Conservation (phyloP, 2,329 filamentous ascomycete genomes). For the Teratosphaeria zuluensis region DNA sequence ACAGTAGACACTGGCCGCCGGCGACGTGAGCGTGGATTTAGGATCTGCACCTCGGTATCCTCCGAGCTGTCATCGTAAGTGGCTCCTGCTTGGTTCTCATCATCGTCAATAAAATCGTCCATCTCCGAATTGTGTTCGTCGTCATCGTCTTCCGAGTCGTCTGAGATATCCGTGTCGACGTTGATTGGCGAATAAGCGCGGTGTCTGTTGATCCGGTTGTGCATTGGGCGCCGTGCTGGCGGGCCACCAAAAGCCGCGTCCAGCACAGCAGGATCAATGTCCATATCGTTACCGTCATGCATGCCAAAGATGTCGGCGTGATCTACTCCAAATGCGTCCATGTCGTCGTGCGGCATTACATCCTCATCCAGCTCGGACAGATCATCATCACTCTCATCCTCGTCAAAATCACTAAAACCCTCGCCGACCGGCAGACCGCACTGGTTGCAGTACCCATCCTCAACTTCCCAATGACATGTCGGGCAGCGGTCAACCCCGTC, state of each 20-base stretch:
- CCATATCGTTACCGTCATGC: conserved; percentile 3
- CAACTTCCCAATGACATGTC: conserved; percentile 52
- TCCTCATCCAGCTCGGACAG: conserved; percentile 10
- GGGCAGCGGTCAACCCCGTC: conserved; percentile 56
- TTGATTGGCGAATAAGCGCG: background rate
- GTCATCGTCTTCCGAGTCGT: conserved; percentile 6
- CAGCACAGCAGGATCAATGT: conserved; percentile 2
- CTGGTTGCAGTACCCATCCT: conserved; percentile 47
- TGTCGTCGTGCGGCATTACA: conserved; percentile 9
- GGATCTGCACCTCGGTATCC: conserved; percentile 4
- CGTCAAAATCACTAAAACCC: conserved; percentile 34
- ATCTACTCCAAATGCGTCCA: conserved; percentile 7
- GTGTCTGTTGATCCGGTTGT: background rate
- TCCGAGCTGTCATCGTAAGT: conserved; percentile 1
- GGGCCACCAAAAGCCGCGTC: conserved; percentile 1
- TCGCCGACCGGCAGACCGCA: conserved; percentile 45
- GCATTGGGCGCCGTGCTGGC: background rate
- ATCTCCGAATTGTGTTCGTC: conserved; percentile 12
- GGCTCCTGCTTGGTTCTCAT: conserved; percentile 2
- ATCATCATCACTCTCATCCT: conserved; percentile 28
- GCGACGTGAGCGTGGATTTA: background rate
- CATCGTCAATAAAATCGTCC: conserved; percentile 11
- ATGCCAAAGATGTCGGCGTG: conserved; percentile 16
- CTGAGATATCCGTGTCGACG: conserved; percentile 2
- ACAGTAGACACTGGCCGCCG: conserved; percentile 3